Evolutionary conservation across 108 stramenopile genomes (phyloP), one percentile per base, ranked within the genome.

Genomic region (Hondaea fermentalgiana): DNA sequence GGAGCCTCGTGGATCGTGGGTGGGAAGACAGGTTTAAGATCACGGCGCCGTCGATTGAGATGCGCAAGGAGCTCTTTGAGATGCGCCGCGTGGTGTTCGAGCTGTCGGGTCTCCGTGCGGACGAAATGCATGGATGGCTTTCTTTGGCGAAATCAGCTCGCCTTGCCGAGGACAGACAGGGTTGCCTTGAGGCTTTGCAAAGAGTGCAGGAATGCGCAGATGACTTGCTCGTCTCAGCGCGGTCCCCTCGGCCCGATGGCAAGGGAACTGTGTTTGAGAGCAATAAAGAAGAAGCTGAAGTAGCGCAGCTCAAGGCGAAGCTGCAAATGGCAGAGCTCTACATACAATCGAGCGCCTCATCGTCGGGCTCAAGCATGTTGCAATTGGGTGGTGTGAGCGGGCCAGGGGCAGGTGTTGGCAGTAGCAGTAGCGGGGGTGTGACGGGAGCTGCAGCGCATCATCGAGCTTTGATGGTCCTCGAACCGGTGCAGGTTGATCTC

Each of bases 61-160:
- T 88, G 60, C 51, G 59, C 4, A 45, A 23, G 23, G 51, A 35
- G 29, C 55, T 60, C 19, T 43, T 60, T 16, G 89, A 42, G 57
- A 23, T 89, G 14, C 42, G 89, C 5, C 72, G 89, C 55, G 49
- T 35, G 16, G 44, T 89, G 16, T 58, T 72, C 53, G 72, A 89
- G 64, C 71, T 89, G 16, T 29, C 72, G 14, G 71, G 88, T 4
- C 12, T 83, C 14, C 45, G 51, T 12, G 45, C 25, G 25, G 88
- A 71, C 19, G 57, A 89, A 29, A 87, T 87, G 87, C 87, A 42
- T 5, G 87, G 57, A 4, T 89, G 45, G 88, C 76, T 83, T 45
- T 47, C 76, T 12, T 53, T 83, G 28, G 76, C 76, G 12, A 83
- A 83, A 28, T n/a, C 51, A 6, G n/a, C 76, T 12, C 76, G 76